Percentiles rank a stretch among this genome's conserved stretches.
Conservation (phyloP, 2,329 filamentous ascomycete species). For the Aureobasidium sp. region DNA sequence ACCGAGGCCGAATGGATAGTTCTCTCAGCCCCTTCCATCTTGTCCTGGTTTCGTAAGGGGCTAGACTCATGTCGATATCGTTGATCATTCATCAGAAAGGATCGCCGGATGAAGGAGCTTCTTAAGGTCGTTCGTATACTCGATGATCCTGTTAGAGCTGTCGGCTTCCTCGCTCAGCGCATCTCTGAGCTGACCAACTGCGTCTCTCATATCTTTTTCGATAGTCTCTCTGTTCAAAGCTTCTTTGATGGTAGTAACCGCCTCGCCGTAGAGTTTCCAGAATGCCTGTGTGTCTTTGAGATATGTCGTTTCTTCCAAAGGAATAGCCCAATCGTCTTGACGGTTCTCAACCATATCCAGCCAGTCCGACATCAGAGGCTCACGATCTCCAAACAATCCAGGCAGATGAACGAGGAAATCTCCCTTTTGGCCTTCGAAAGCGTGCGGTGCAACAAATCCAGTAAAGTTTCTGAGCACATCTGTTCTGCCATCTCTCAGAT, state of each 20-base stretch:
- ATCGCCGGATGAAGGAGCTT: not conserved
- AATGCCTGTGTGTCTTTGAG: constrained; percentile 13
- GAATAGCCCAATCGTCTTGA: constrained; percentile 3
- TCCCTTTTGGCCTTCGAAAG: constrained; percentile 7
- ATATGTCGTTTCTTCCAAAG: constrained; percentile 13
- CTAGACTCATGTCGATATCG: not conserved
- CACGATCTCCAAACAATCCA: constrained; percentile 13
- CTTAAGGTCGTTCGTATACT: not conserved
- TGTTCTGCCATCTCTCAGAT: not conserved
- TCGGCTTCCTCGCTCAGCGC: constrained; percentile 2
- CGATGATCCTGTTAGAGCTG: not conserved
- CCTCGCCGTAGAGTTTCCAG: constrained; percentile 20
- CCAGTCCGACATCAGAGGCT: constrained; percentile 13
- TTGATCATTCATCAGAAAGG: not conserved
- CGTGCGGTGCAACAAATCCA: not conserved
- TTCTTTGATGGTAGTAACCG: constrained; percentile 13
- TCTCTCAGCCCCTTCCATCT: too few species aligned
- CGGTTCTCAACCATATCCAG: constrained; percentile 8
- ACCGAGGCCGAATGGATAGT: too few species aligned
- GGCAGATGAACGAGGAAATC: constrained; percentile 16
- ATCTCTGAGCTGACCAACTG: not conserved
- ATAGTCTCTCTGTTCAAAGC: not conserved
- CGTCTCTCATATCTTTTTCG: not conserved
- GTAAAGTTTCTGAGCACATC: constrained; percentile 23
- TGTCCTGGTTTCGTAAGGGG: not conserved